Evolutionary conservation across 129 eudicot species (phyloP).

Genomic region (Heracleum sosnowskyi): DNA sequence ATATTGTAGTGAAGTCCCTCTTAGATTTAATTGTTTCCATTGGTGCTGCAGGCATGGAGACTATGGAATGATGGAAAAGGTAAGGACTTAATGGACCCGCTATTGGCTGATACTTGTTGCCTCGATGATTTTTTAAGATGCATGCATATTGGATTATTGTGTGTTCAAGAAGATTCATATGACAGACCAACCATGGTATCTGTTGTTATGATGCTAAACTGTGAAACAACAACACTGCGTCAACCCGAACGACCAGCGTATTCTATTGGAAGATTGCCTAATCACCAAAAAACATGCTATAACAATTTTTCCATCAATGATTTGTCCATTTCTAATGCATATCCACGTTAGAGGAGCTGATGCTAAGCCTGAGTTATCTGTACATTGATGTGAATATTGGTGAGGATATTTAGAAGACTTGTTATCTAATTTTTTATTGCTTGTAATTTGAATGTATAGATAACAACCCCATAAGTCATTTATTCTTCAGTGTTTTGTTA

Average conservation of each 20-base stretch:
- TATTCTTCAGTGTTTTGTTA: background rate
- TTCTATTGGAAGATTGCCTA: slow-evolving; percentile 4
- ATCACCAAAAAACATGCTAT: slow-evolving; percentile 1
- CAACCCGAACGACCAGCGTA: slow-evolving; percentile 13
- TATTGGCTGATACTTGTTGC: background rate
- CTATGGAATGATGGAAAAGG: slow-evolving; percentile 14
- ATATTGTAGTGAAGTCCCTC: background rate
- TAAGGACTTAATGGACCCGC: slow-evolving; percentile 16
- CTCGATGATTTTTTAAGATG: slow-evolving; percentile 3
- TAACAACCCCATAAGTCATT: background rate
- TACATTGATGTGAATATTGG: background rate
- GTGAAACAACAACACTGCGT: background rate
- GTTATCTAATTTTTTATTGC: background rate
- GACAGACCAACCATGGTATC: slow-evolving; percentile 21
- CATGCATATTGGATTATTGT: slow-evolving; percentile 12
- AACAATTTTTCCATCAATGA: slow-evolving; percentile 3
- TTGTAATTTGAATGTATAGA: background rate
- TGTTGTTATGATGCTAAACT: slow-evolving; percentile 6
- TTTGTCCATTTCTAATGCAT: background rate
- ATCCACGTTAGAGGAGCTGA: background rate
- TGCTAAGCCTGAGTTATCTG: background rate
- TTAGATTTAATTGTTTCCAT: background rate
- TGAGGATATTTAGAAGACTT: background rate
- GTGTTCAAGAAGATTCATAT: slow-evolving; percentile 20
- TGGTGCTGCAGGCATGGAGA: slow-evolving; percentile 21